These are phyloP conservation scores for Tirmania nivea DNA, from an alignment of 495 filamentous ascomycete species.

Conservation along the genomic window DNA sequence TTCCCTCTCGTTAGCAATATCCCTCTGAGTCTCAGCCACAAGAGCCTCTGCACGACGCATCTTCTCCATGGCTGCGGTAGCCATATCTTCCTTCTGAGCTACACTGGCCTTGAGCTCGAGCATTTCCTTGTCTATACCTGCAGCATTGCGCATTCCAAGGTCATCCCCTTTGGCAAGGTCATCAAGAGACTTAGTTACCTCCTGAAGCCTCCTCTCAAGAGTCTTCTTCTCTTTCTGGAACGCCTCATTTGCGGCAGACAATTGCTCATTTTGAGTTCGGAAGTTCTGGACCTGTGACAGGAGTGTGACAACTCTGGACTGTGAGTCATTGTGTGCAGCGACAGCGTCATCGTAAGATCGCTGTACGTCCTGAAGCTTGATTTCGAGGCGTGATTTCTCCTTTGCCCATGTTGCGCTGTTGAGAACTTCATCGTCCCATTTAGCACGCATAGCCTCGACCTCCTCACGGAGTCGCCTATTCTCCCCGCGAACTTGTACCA, in stretches of 20 bases:
- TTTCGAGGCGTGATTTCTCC: slow-evolving; percentile 81
- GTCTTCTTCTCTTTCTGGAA: slow-evolving; percentile 75
- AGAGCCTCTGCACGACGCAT: slow-evolving; percentile 93
- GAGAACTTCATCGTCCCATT: slow-evolving; percentile 97
- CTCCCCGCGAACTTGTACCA: slow-evolving; percentile 37
- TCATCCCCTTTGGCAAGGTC: slow-evolving; percentile 71
- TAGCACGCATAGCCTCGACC: slow-evolving; percentile 78
- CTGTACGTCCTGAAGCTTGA: slow-evolving; percentile 72
- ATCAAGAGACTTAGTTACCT: slow-evolving; percentile 79
- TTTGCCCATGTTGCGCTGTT: slow-evolving; percentile 97
- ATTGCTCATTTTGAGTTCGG: slow-evolving; percentile 66
- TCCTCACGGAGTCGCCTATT: slow-evolving; percentile 59
- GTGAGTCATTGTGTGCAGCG: slow-evolving; percentile 82
- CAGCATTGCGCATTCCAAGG: slow-evolving; percentile 79
- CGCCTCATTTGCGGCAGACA: slow-evolving; percentile 62
- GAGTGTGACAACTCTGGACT: slow-evolving; percentile 70
- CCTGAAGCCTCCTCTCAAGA: slow-evolving; percentile 65
- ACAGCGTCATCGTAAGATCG: slow-evolving; percentile 82
- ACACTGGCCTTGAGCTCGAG: slow-evolving; percentile 75
- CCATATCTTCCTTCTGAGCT: slow-evolving; percentile 86
- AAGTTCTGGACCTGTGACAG: slow-evolving; percentile 79
- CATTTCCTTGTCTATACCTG: slow-evolving; percentile 69
- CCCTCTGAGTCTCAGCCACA: slow-evolving; percentile 74
- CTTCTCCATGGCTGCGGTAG: slow-evolving; percentile 80
- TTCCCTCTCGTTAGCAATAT: slow-evolving; percentile 79